These are phyloP conservation scores for Aspergillus fumigatiaffinis DNA, from an alignment of 2,329 filamentous ascomycete genomes.

Conservation along the genomic window DNA sequence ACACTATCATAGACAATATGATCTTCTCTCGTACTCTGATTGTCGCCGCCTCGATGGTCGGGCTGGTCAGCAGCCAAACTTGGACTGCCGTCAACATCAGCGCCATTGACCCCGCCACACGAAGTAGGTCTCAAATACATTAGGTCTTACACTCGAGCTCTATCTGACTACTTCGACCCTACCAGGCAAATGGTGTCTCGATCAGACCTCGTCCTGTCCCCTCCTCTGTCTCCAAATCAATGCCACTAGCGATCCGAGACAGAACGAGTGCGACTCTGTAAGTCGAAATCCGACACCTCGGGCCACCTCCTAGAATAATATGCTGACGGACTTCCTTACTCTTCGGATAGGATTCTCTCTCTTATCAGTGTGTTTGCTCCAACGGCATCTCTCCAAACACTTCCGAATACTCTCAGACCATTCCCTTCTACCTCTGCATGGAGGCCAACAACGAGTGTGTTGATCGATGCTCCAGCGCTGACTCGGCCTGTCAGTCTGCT, in stretches of 20 bases:
- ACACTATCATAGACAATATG: constrained; percentile 16
- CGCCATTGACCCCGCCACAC: constrained; percentile 32
- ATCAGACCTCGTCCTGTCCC: constrained; percentile 41
- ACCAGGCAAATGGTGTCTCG: constrained; percentile 41
- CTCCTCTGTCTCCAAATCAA: constrained; percentile 44
- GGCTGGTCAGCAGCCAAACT: constrained; percentile 32
- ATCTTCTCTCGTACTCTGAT: constrained; percentile 27
- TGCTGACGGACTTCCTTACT: constrained; percentile 2
- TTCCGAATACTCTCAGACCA: constrained; percentile 59
- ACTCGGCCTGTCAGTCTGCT: constrained; percentile 47
- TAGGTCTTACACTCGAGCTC: background rate
- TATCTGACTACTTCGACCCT: constrained; percentile 3
- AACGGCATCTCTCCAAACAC: constrained; percentile 54
- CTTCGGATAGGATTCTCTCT: constrained; percentile 41
- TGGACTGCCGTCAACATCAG: constrained; percentile 31
- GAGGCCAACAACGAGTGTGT: constrained; percentile 56
- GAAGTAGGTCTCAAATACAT: constrained; percentile 25
- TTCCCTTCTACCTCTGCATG: constrained; percentile 60
- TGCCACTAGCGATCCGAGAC: constrained; percentile 28
- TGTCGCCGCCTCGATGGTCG: constrained; percentile 26
- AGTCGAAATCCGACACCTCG: constrained; percentile 2
- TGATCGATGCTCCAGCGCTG: constrained; percentile 40
- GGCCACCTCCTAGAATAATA: constrained; percentile 1
- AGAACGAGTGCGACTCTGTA: constrained; percentile 42
- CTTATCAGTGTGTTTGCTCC: constrained; percentile 54